phyloP scores from a whole-genome alignment of 164 flowering plant genomes.

The Sedum album region DNA sequence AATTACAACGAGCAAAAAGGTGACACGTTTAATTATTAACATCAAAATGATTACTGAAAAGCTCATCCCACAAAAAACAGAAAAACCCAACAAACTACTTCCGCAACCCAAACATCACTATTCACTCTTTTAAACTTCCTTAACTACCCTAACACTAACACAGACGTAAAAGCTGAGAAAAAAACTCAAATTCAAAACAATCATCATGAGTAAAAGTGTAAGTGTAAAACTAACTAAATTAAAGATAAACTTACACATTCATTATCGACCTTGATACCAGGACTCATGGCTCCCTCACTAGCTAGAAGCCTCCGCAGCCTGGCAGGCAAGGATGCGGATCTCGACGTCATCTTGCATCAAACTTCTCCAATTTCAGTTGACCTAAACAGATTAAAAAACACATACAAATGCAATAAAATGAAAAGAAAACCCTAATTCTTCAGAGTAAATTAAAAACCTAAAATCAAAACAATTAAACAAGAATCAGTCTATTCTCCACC shows the following conservation, averaged over 20 bases:
- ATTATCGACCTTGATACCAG: slow-evolving; percentile 3
- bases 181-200: too few relatives aligned
- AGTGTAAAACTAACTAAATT: too few relatives aligned
- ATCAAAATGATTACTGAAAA: too few relatives aligned
- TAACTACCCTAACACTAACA: not conserved
- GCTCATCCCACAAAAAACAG: too few relatives aligned
- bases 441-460: not conserved
- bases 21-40: too few relatives aligned
- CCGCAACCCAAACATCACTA: not conserved
- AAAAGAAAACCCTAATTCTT: not conserved
- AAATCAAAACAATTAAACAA: not conserved
- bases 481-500: not conserved
- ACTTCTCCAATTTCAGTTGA: slow-evolving; percentile 4
- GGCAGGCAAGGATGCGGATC: slow-evolving; percentile 3
- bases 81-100: not conserved
- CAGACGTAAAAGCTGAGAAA: too few relatives aligned
- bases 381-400: not conserved
- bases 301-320: slow-evolving; percentile 6
- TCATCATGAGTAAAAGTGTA: too few relatives aligned
- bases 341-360: slow-evolving; percentile 5
- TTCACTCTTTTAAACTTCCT: too few relatives aligned
- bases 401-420: too few relatives aligned
- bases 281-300: slow-evolving; percentile 3
- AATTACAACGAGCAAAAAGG: not conserved
- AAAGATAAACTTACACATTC: slow-evolving; percentile 8